Evolutionary conservation across 805 yeast genomes (phyloP), one percentile per base, ranked within the genome.

Genomic region (Pichia paraexigua): DNA sequence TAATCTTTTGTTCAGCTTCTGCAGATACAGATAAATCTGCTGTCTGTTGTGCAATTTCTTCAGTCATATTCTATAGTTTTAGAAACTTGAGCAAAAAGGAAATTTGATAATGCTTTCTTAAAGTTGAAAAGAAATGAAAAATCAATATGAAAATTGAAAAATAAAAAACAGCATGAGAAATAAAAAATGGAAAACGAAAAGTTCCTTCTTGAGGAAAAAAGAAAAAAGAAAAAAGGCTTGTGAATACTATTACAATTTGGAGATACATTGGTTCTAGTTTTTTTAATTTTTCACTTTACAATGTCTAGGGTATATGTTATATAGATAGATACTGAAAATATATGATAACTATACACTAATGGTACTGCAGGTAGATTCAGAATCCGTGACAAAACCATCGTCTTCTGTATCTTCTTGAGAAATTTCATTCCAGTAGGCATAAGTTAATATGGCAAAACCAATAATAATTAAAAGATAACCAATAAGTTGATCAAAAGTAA

Each of bases 401-500:
- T 72, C 67, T 49, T 67, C 60, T 56, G 64, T 60, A 60, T 73
- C 71, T 54, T 74, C 66, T 57, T 69, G 60, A 43, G 71, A 53
- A 30, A 82, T 81, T 57, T 82, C 88, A 41, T 71, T 70, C 87
- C 87, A 82, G 24, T 83, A 78, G 0, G 85, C 83, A 35, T 73
- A 70, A 7, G 86, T 80, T 59, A 89, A 73, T 40, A 87, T 63
- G 0, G 66, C 74, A 63, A 88, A 89, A 0, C 96, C 96, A 22
- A 74, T 61, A 40, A 86, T 74, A 37, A 88, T 87, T 45, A 87
- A 64, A 5, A 78, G 44, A 52, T 91, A 89, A 9, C 96, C 96
- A 3, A 78, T 2, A 28, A 86, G 55, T 51, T 88, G 94, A 28
- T 74, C 77, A 1, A 62, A 41, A 17, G 80, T 73, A 49, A 88